Conservation (phyloP, 2,329 filamentous ascomycete species). For the Dactylonectria estremocensis region DNA sequence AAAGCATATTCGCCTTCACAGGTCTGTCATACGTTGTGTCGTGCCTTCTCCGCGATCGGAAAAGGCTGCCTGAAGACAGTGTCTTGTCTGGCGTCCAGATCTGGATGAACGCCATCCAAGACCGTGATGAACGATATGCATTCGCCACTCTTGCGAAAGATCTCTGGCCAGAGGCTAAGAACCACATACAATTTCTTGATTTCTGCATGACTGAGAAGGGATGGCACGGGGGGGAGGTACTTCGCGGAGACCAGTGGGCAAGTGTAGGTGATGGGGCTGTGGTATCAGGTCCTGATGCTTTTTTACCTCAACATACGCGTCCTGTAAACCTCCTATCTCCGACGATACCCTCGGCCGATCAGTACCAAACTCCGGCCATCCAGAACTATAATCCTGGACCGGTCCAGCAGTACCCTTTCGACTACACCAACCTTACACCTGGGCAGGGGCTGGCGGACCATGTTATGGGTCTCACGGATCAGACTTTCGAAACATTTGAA, state of each 20-base stretch:
- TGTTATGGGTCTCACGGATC: background rate
- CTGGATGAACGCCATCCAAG: slow-evolving; percentile 34
- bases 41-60: background rate
- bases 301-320: background rate
- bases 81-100: slow-evolving; percentile 33
- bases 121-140: slow-evolving; percentile 22
- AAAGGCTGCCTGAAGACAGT: background rate
- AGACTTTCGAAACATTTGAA: background rate
- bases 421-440: background rate
- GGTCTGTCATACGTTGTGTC: slow-evolving; percentile 42
- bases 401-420: background rate
- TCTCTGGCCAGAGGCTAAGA: slow-evolving; percentile 39
- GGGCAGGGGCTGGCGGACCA: background rate
- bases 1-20: slow-evolving; percentile 37
- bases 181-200: slow-evolving; percentile 23
- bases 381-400: background rate
- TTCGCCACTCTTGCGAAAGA: slow-evolving; percentile 17
- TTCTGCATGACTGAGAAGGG: background rate
- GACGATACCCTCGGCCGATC: background rate
- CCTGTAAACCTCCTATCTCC: background rate
- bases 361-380: background rate
- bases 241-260: fast-evolving
- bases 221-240: background rate
- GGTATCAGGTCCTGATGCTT: background rate
- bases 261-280: too few species aligned